A percentile compares a stretch with the other conserved stretches of the same genome.
These are phyloP conservation scores for Fusarium sp. DNA, from an alignment of 2,329 filamentous ascomycete species.

Conservation along the genomic window DNA sequence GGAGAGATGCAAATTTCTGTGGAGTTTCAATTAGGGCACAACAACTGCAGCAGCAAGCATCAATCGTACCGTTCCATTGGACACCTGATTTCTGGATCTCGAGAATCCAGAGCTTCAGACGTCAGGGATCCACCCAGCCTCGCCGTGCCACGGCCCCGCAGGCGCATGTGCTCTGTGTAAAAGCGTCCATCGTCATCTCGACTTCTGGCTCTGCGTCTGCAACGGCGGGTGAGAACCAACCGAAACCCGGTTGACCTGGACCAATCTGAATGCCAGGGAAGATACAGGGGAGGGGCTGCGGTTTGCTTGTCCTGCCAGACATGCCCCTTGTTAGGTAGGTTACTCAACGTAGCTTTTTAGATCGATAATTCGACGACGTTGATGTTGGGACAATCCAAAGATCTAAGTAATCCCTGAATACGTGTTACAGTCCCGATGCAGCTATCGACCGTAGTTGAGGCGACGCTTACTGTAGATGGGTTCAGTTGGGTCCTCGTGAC, in stretches of 20 bases:
- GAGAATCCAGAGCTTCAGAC: slow-evolving; percentile 39
- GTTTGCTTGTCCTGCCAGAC: slow-evolving; percentile 23
- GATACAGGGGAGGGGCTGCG: slow-evolving; percentile 10
- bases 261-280: slow-evolving; percentile 37
- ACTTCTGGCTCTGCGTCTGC: slow-evolving; percentile 19
- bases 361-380: slow-evolving; percentile 38
- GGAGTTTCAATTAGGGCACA: slow-evolving; percentile 49
- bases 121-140: slow-evolving; percentile 45
- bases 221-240: slow-evolving; percentile 33
- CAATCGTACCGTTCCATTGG: slow-evolving; percentile 46
- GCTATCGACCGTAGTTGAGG: not conserved
- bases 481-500: slow-evolving; percentile 4
- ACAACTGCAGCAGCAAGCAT: slow-evolving; percentile 33
- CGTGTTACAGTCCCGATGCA: slow-evolving; percentile 6
- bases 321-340: slow-evolving; percentile 31
- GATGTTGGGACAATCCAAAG: slow-evolving; percentile 23
- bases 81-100: slow-evolving; percentile 36
- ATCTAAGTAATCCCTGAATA: slow-evolving; percentile 36
- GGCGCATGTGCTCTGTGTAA: slow-evolving; percentile 40
- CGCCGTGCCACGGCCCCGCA: slow-evolving; percentile 46
- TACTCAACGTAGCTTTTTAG: slow-evolving; percentile 39
- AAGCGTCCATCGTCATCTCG: slow-evolving; percentile 43
- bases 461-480: not conserved
- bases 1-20: slow-evolving; percentile 30
- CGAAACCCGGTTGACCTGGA: slow-evolving; percentile 31